Evolutionary conservation across 108 stramenopile genomes (phyloP), one percentile per base, ranked within the genome.

Genomic region (Cyclostephanos tholiformis): DNA sequence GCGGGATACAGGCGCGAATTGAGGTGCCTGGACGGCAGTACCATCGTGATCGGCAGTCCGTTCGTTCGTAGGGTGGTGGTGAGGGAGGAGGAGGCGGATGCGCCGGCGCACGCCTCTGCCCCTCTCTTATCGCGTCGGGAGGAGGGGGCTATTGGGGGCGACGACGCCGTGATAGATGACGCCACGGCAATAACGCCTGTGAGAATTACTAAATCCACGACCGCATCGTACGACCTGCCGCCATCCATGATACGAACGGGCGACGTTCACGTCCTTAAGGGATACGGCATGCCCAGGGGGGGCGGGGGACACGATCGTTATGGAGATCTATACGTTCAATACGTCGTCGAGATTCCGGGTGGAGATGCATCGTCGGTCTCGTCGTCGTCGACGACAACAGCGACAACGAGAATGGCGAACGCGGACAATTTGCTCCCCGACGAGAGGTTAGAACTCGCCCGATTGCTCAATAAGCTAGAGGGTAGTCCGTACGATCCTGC

Each of bases 261-360:
- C 27, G 91, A 95, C 79, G 90, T 92, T 16, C 89, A 92, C 60
- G 91, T 92, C 14, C 66, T 95, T n/a, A 82, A 81, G 55, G 93
- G 93, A 65, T 50, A 86, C 58, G 93, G 93, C 17, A 92, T 95
- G 91, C 93, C 93, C 14, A 89, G 82, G 44, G 63, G 22, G 65
- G 53, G 36, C 35, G 19, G 26, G 63, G 6, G 63, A 41, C 63
- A 65, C 25, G 61, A 50, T 5, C 74, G 85, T 20, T 88, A 76
- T 71, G 93, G 93, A 26, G 91, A 95, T 66, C 76, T 95, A 67
- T 95, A 95, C 79, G 76, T 95, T 32, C 89, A 95, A 60, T 95
- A 85, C 71, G 75, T 82, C 52, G 90, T 95, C 0, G 85, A 88
- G 63, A 76, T 87, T 82, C 89, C 90, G 6, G 69, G 69, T 35